Evolutionary conservation across 163 green algal species (phyloP), one percentile per base, ranked within the genome.

Genomic region (Trebouxia gelatinosa): DNA sequence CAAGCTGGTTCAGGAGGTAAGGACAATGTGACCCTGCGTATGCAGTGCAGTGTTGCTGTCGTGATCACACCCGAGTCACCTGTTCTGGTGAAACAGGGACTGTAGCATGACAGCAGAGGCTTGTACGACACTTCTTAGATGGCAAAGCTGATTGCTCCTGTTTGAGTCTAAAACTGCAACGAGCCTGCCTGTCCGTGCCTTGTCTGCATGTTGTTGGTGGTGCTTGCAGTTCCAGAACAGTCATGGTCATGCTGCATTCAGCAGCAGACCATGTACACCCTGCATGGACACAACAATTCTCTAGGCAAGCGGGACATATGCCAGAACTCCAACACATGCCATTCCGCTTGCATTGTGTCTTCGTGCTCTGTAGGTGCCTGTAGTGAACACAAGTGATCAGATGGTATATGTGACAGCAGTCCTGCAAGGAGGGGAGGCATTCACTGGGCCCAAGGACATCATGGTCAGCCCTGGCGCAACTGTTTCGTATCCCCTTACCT

Each of bases 401-500:
- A 17, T 39, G 28, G 35, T 81, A 11, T 35, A 46, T 50, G 64
- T 76, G 32, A 38, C 35, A 13, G 64, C 48, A 37, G 58, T 48
- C 28, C 26, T 54, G 28, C 71, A 31, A 6, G 64, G 35, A 0
- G 84, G 85, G 19, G 70, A 77, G 39, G 78, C 65, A 40, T 95
- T 89, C 75, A 75, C 35, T 4, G 91, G 91, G 0, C 80, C 79
- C 6, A 77, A 80, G 16, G 87, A 93, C 51, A 29, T 91, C 19
- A 83, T 68, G 67, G 87, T 95, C 28, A 79, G 86, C 13, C 59
- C 81, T 6, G 80, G 81, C 7, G 35, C n/a, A 65, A 90, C 78
- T 16, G 72, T 77, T 3, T 61, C 64, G 6, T 95, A 94, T 83
- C 82, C 83, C 16, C 84, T 95, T 5, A 82, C 74, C 51, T 95